phyloP scores from a whole-genome alignment of 169 alveolate genomes.

The Blepharisma undulans region DNA sequence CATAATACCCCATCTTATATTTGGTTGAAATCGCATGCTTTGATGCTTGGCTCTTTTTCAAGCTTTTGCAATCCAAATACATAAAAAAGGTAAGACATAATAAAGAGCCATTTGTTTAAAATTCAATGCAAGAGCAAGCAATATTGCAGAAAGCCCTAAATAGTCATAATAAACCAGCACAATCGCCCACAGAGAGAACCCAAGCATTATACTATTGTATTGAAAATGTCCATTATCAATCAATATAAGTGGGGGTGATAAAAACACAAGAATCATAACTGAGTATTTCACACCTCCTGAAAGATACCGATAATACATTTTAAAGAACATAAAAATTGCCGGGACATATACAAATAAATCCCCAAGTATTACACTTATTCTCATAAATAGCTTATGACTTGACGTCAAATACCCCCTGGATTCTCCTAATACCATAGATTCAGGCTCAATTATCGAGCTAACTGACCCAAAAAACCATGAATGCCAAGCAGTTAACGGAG shows the following conservation, averaged over 20 bases:
- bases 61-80: constrained; percentile 37
- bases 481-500: constrained; percentile 92
- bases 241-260: constrained; percentile 76
- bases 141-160: constrained; percentile 58
- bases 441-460: constrained; percentile 59
- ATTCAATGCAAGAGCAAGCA: constrained; percentile 75
- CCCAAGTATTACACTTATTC: constrained; percentile 84
- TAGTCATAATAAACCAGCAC: constrained; percentile 55
- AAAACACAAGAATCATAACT: constrained; percentile 48
- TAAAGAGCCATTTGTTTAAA: constrained; percentile 90
- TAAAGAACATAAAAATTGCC: constrained; percentile 34
- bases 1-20: not conserved
- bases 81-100: constrained; percentile 82
- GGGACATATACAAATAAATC: constrained; percentile 63
- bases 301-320: constrained; percentile 26
- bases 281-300: constrained; percentile 36
- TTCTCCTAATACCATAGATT: constrained; percentile 66
- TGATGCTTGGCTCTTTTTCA: not conserved
- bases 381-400: constrained; percentile 80
- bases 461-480: constrained; percentile 72
- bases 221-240: constrained; percentile 93
- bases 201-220: constrained; percentile 87
- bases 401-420: constrained; percentile 85
- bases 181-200: constrained; percentile 83
- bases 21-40: not conserved